Base-by-base conservation (phyloP, 176 grass and related monocot species). In the Triticum turgidum region DNA sequence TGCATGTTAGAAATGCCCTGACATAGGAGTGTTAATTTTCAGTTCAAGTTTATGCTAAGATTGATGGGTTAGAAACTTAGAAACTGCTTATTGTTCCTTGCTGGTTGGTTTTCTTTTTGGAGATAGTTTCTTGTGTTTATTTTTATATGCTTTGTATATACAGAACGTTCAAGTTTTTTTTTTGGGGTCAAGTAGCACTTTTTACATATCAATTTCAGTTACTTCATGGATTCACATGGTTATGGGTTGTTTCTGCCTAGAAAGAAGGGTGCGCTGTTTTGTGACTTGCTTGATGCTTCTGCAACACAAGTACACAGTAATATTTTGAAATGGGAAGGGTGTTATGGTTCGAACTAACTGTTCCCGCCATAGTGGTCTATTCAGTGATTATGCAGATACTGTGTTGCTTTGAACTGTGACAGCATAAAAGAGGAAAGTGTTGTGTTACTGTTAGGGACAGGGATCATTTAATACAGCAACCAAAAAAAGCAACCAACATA, bases 391-490 rank as follows among this genome's bases (percentile, higher is more conserved):
- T 58, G 18, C 54, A 11, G n/a, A 29, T 44, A 17, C 9, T 84
- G 11, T 1, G 1, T 41, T 79, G 22, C 7, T 69, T 51, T 64
- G 51, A 71, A 54, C 10, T 7, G 62, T 71, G 38, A 33, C 6
- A 34, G 8, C 56, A 11, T 63, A 10, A 45, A 81, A 17, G 17
- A 25, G 8, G n/a, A 75, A 47, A 61, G 3, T 69, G 5, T 33
- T 6, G 34, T 17, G 34, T 58, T 74, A 64, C 12, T 17, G 41
- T 7, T 17, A 59, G 13, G 69, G 17, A 24, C 65, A 51, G 61
- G 3, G 29, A 15, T 85, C 9, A 81, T 85, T 62, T 81, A 86
- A 76, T 61, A 61, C 37, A 81, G 45, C 64, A 65, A 72, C 17
- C 5, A 42, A 18, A 32, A 32, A 32, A 32, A 81, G 45, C 64